Evolutionary conservation across 345 rosid species (phyloP).

Genomic region (Sisymbrium irio): DNA sequence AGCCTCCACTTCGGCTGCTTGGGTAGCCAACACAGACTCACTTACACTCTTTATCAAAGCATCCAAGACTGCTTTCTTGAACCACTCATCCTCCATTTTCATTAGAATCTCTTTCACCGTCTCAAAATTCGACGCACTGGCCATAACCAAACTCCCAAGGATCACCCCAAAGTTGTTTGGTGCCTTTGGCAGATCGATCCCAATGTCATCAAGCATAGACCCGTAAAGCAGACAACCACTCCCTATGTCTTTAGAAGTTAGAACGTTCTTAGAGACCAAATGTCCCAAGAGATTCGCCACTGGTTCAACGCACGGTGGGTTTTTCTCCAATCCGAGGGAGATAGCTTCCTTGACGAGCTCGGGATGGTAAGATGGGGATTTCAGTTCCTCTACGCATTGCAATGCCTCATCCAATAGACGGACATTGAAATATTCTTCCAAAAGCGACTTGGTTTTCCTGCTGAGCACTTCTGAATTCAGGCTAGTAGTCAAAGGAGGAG

Average conservation of each 20-base stretch:
- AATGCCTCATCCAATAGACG: constrained; percentile 64
- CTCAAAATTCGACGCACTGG: constrained; percentile 49
- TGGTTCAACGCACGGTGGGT: constrained; percentile 54
- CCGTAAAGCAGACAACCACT: constrained; percentile 72
- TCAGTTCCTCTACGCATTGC: constrained; percentile 68
- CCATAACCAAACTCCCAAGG: constrained; percentile 57
- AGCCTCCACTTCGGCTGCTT: constrained; percentile 55
- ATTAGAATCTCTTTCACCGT: constrained; percentile 56
- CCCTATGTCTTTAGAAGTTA: constrained; percentile 49
- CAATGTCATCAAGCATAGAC: constrained; percentile 74
- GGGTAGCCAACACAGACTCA: constrained; percentile 46
- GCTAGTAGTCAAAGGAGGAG: constrained; percentile 36
- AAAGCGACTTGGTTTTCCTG: constrained; percentile 57
- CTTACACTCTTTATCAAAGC: constrained; percentile 45
- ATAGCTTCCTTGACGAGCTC: constrained; percentile 85
- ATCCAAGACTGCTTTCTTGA: constrained; percentile 54
- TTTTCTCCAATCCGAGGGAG: constrained; percentile 65
- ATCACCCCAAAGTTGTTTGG: constrained; percentile 76
- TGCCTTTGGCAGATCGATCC: constrained; percentile 80
- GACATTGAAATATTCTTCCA: constrained; percentile 71
- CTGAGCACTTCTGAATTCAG: constrained; percentile 49
- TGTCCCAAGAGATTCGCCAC: constrained; percentile 50
- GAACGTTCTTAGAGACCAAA: constrained; percentile 45
- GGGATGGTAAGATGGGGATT: constrained; percentile 61
- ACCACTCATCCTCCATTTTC: constrained; percentile 63